phyloP scores from a whole-genome alignment of 306 rosid genomes.

The Begonia loranthoides region DNA sequence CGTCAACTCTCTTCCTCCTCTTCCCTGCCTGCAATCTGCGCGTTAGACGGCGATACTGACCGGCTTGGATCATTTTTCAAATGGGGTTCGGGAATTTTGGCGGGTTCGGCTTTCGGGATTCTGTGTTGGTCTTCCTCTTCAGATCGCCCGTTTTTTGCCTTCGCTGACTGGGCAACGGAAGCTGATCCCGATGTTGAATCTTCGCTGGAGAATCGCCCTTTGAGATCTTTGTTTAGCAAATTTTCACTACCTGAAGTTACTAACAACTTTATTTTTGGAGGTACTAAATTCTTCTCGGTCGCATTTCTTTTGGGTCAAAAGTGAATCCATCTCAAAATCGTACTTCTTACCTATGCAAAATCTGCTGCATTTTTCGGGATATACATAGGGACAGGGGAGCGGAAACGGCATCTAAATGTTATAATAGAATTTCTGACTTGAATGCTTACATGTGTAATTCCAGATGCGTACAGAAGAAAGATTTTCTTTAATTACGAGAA shows the following conservation, averaged over 20 bases:
- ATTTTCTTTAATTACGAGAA: constrained; percentile 88
- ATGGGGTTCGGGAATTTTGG: constrained; percentile 24
- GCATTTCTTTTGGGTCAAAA: not conserved
- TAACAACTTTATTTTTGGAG: constrained; percentile 34
- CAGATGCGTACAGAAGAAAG: constrained; percentile 76
- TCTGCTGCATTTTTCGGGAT: not conserved
- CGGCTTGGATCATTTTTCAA: constrained; percentile 15
- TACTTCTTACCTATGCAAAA: too few relatives aligned
- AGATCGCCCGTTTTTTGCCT: constrained; percentile 12
- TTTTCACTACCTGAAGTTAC: constrained; percentile 37
- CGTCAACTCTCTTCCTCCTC: constrained; percentile 13
- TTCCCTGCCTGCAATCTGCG: constrained; percentile 10
- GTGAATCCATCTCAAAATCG: too few relatives aligned
- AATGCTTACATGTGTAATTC: constrained; percentile 4
- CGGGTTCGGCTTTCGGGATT: constrained; percentile 41
- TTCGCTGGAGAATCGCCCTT: constrained; percentile 1
- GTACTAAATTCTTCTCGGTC: constrained; percentile 8
- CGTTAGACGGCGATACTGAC: constrained; percentile 2
- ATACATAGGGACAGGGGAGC: not conserved
- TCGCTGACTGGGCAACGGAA: constrained; percentile 19
- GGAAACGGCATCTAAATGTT: not conserved
- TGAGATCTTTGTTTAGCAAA: constrained; percentile 22
- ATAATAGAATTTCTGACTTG: not conserved
- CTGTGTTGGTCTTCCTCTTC: constrained; percentile 27
- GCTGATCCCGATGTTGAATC: constrained; percentile 1